phyloP scores from a whole-genome alignment of 108 stramenopile genomes.

The Seminavis robusta region DNA sequence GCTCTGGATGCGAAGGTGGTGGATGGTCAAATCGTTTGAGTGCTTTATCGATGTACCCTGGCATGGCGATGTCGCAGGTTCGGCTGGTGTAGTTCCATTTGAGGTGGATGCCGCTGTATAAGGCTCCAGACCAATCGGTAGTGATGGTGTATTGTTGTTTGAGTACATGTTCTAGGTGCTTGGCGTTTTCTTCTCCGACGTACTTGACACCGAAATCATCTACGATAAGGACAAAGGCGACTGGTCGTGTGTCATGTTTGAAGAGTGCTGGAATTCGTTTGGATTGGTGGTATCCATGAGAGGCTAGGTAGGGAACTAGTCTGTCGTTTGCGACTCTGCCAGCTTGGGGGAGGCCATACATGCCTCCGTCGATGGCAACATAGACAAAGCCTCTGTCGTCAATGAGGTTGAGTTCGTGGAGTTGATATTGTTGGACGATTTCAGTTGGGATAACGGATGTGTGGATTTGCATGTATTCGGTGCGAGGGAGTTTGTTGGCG shows the following conservation, averaged over 20 bases:
- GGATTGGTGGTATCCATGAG: slow-evolving; percentile 19
- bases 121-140: no score
- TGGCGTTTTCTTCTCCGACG: slow-evolving; percentile 12
- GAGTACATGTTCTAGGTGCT: slow-evolving; percentile 31
- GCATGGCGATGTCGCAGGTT: slow-evolving; percentile 10
- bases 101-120: no score
- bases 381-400: slow-evolving; percentile 1
- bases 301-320: slow-evolving; percentile 3
- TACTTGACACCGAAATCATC: no score
- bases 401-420: background rate
- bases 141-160: slow-evolving; percentile 10
- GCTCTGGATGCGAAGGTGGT: slow-evolving; percentile 19
- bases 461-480: slow-evolving; percentile 34
- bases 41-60: no score
- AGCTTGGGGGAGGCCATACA: no score
- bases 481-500: slow-evolving; percentile 16
- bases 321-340: slow-evolving; percentile 27
- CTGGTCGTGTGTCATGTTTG: slow-evolving; percentile 17
- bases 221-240: slow-evolving; percentile 28
- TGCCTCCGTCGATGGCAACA: no score
- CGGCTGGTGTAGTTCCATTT: slow-evolving; percentile 36
- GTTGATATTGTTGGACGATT: slow-evolving; percentile 29
- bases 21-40: slow-evolving; percentile 25
- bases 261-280: no score
- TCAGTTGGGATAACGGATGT: slow-evolving; percentile 24